Base-by-base conservation (phyloP, 2,329 filamentous ascomycete species). In the Trichocomaceae sp. region DNA sequence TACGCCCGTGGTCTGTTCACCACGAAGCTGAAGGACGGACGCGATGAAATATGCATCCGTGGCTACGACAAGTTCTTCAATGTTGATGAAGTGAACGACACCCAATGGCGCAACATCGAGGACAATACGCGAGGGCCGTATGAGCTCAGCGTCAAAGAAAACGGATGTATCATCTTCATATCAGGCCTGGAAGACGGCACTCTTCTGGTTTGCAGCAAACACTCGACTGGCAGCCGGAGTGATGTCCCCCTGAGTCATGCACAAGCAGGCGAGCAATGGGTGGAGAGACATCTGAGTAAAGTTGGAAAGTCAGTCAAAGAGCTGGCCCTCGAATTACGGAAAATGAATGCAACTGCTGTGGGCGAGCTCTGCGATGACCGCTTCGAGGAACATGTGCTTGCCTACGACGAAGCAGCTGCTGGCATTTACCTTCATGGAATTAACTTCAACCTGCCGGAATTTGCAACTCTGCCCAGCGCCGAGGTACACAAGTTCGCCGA, bases 31-130 rank as follows among this genome's bases (percentile, higher is more conserved):
- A 75, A 79, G 49, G 77, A 81, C 23, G 83, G 84, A 8, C 77
- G 82, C 8, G 75, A 82, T 12, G 89, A 96, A 70, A 96, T 99
- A 62, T 87, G 82, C 1, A 83, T 90, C 48, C 82, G 93, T 63
- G 93, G 93, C 50, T 99, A 99, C 72, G 92, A 99, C 78, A 99
- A 99, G 73, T 99, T 99, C 77, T 99, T 99, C 82, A 99, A 99
- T 64, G 81, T 89, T 41, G 82, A 83, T 50, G 93, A 99, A 73
- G 86, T 95, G 7, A 71, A 76, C 47, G 83, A 87, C 60, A 99
- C 93, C 3, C 81, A 85, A 63, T 99, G 93, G 93, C 71, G 77
- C 15, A 88, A 86, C 65, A 89, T 99, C 57, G 78, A 86, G 66
- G 72, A 73, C 26, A 80, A 87, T 54, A 97, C 93, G 0, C 76